A percentile compares a stretch with the other conserved stretches of the same genome.
phyloP scores from a whole-genome alignment of 2,329 filamentous ascomycete species.

The Talaromyces sp. region DNA sequence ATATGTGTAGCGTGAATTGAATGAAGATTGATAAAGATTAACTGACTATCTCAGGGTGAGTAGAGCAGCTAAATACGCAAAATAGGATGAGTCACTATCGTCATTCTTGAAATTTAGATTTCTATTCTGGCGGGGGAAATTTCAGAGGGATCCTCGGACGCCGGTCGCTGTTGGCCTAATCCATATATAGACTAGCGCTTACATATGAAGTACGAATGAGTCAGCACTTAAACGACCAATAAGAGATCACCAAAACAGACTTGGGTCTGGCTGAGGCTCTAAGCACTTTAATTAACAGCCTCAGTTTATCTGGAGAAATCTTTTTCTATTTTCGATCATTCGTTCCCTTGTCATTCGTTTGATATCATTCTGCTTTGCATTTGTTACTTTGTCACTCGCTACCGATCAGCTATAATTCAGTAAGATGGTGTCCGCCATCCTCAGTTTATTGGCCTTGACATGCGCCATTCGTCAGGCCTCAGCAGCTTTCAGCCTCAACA shows the following conservation, averaged over 20 bases:
- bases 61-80: background rate
- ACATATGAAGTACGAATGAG: background rate
- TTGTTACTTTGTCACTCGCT: background rate
- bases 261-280: background rate
- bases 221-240: background rate
- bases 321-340: background rate
- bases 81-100: background rate
- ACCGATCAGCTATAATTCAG: background rate
- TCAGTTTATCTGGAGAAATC: background rate
- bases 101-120: background rate
- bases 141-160: background rate
- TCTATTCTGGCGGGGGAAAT: background rate
- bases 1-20: background rate
- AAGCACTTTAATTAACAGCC: background rate
- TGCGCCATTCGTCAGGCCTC: slow-evolving; percentile 20
- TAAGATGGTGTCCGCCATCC: slow-evolving; percentile 20
- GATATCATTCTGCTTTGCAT: background rate
- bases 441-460: slow-evolving; percentile 20
- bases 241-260: background rate
- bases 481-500: slow-evolving; percentile 29
- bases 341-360: background rate
- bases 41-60: background rate
- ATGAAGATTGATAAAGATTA: background rate
- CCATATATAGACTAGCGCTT: background rate
- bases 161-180: background rate